Evolutionary conservation across 1,139 yeast genomes (phyloP).

Genomic region (Eremothecium cymbalariae): DNA sequence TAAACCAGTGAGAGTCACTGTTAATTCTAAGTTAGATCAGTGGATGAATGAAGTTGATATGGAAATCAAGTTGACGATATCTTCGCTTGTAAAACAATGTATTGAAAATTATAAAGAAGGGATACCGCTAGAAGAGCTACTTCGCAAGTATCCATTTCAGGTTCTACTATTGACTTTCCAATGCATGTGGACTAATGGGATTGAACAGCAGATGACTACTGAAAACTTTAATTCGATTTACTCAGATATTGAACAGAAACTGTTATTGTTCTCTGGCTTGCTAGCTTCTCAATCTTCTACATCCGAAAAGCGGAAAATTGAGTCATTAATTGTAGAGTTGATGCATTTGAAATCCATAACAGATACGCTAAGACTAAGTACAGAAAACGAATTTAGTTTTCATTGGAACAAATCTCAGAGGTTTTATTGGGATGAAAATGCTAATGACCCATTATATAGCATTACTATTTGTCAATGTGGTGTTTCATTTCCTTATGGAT

Average conservation of each 20-base stretch:
- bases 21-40: conserved; percentile 43
- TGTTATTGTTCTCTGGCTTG: not conserved
- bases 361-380: conserved; percentile 20
- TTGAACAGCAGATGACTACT: conserved; percentile 30
- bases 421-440: conserved; percentile 35
- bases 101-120: conserved; percentile 17
- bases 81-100: conserved; percentile 33
- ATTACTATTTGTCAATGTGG: conserved; percentile 48
- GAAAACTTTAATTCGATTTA: not conserved
- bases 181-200: conserved; percentile 44
- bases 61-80: conserved; percentile 44
- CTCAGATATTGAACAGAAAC: not conserved
- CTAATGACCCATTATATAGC: conserved; percentile 30
- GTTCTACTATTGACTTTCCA: conserved; percentile 51
- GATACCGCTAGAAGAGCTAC: conserved; percentile 13
- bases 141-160: conserved; percentile 46
- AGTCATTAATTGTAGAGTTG: conserved; percentile 55
- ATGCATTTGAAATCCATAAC: conserved; percentile 52
- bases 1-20: conserved; percentile 40
- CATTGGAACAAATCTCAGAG: conserved; percentile 50
- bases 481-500: conserved; percentile 55
- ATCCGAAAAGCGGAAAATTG: conserved; percentile 35
- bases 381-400: conserved; percentile 14
- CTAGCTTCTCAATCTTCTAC: not conserved
- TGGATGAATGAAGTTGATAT: conserved; percentile 60